Conservation (phyloP, 192 early-diverging fungal species). For the Coemansia sp. region DNA sequence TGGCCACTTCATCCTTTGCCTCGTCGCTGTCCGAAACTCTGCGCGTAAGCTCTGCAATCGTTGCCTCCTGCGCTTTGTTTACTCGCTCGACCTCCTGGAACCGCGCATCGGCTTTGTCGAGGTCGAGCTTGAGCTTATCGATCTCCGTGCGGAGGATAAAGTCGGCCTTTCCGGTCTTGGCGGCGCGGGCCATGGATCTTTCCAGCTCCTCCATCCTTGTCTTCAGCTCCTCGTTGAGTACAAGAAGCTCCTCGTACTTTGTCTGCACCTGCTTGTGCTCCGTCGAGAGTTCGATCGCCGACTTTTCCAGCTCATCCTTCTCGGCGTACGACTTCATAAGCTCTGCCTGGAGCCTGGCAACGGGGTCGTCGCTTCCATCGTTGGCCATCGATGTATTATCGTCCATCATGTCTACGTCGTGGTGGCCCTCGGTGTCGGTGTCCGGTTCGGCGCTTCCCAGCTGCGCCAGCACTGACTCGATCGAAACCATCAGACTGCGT, state of each 20-base stretch:
- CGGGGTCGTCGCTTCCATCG: conserved; percentile 41
- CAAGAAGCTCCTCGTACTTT: conserved; percentile 67
- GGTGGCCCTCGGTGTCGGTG: conserved; percentile 25
- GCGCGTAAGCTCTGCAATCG: conserved; percentile 69
- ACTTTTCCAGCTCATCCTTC: conserved; percentile 63
- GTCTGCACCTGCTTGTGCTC: conserved; percentile 57
- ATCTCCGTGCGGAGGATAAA: conserved; percentile 86
- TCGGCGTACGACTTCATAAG: conserved; percentile 55
- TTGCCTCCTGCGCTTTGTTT: conserved; percentile 59
- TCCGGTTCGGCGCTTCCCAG: conserved; percentile 46
- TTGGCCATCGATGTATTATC: conserved; percentile 1
- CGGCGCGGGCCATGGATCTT: conserved; percentile 64
- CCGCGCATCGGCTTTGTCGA: conserved; percentile 79
- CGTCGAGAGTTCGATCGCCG: conserved; percentile 50
- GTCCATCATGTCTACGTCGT: conserved; percentile 46
- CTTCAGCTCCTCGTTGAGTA: conserved; percentile 72
- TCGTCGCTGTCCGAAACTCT: conserved; percentile 60
- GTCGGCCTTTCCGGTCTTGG: conserved; percentile 79
- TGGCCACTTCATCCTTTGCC: conserved; percentile 69
- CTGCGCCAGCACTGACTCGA: conserved; percentile 65
- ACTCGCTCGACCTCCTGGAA: conserved; percentile 69
- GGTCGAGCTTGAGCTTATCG: conserved; percentile 78
- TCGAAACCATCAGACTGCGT: conserved; percentile 85
- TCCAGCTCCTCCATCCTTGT: conserved; percentile 79
- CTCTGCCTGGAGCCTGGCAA: conserved; percentile 55